A percentile compares a stretch with the other conserved stretches of the same genome.
Evolutionary conservation across 495 filamentous ascomycete genomes (phyloP).

Genomic region (Cercophora newfieldiana): DNA sequence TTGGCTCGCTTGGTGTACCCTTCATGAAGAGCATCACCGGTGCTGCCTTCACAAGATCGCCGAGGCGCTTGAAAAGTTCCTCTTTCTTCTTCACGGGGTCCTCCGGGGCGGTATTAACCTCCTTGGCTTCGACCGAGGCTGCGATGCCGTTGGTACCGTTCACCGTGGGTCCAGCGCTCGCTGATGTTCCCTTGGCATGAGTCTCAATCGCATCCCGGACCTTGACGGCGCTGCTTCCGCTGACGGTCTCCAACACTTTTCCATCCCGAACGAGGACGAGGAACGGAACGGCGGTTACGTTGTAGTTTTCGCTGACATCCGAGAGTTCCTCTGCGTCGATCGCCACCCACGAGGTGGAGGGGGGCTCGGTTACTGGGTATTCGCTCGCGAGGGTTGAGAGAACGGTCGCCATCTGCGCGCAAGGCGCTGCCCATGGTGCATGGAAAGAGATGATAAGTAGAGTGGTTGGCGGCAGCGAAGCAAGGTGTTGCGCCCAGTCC

Average conservation of each 20-base stretch:
- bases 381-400: constrained; percentile 80
- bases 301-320: constrained; percentile 83
- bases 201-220: constrained; percentile 81
- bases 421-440: constrained; percentile 95
- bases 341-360: constrained; percentile 74
- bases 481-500: constrained; percentile 65
- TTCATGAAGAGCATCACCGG: constrained; percentile 98
- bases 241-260: constrained; percentile 73
- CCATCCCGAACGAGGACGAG: constrained; percentile 75
- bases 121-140: constrained; percentile 18
- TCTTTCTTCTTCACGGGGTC: constrained; percentile 67
- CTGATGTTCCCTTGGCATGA: constrained; percentile 55
- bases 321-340: constrained; percentile 88
- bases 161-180: constrained; percentile 19
- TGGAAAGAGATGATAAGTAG: constrained; percentile 89
- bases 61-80: constrained; percentile 73
- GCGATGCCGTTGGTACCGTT: constrained; percentile 35
- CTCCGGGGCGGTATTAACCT: constrained; percentile 27
- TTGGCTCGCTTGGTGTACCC: constrained; percentile 84
- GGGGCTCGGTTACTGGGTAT: constrained; percentile 66
- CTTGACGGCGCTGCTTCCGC: constrained; percentile 81
- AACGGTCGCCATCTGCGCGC: constrained; percentile 88
- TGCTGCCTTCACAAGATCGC: constrained; percentile 84
- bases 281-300: constrained; percentile 91
- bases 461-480: constrained; percentile 62